Evolutionary conservation across 257 asterid genomes (phyloP), one percentile per base, ranked within the genome.

Genomic region (Nicotiana undulata): DNA sequence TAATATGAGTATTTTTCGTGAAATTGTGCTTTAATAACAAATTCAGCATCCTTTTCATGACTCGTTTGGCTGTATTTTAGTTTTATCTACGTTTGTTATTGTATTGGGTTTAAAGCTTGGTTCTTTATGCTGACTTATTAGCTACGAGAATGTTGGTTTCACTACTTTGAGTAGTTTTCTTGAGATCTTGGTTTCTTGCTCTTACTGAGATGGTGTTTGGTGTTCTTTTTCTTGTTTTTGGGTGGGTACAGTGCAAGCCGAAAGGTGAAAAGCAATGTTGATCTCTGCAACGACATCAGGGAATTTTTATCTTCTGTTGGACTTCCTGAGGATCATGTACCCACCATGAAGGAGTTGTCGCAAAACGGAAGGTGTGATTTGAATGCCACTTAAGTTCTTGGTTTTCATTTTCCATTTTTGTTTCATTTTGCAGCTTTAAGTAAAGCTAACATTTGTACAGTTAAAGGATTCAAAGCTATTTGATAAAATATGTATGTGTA

Each of bases 311-410:
- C 93, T 46, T 13, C 80, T 28, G 93, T 85, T 84, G 98, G 98
- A 37, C 94, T 92, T 76, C 97, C 98, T 12, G 83, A 86, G 66
- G 88, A 88, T 82, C 90, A 92, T 44, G 92, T 93, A 75, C 99
- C 98, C 76, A 85, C 99, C 60, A 88, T 53, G 85, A 95, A 91
- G 80, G 96, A 92, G 89, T 96, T 95, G 61, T 89, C 94, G 3
- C 84, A 80, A 74, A 83, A 88, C 53, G 99, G 99, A 81, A 91
- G 99, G 99, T 95, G 78, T 82, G 82, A 4, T 59, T 34, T 11
- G 22, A 63, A 46, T 75, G 18, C 18, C 53, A 17, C 52, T 56
- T 3, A 11, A 26, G 18, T 51, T 66, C 75, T 24, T 79, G 59
- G 56, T 56, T 76, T 77, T 20, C 31, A 18, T 76, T 52, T 58